A percentile compares a stretch with the other conserved stretches of the same genome.
phyloP scores from a whole-genome alignment of 371 early-diverging fungal genomes.

The Apophysomyces trapeziformis region DNA sequence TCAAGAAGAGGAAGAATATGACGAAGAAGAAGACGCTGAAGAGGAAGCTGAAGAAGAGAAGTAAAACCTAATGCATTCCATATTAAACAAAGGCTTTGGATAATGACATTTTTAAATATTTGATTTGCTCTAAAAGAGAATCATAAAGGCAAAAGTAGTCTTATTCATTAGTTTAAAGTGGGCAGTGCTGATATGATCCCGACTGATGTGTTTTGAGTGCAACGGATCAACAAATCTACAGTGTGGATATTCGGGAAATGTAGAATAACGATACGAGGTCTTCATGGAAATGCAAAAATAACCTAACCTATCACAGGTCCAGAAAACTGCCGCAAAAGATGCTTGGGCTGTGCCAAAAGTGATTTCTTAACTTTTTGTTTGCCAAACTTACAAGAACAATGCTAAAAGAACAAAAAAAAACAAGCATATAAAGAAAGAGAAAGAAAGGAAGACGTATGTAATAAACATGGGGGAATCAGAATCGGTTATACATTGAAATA shows the following conservation, averaged over 20 bases:
- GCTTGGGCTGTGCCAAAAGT: too few species aligned
- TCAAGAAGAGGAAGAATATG: constrained; percentile 56
- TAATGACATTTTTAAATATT: neutral
- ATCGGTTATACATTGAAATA: constrained; percentile 3
- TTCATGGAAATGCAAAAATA: too few species aligned
- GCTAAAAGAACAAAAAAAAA: neutral
- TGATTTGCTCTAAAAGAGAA: neutral
- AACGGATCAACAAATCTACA: too few species aligned
- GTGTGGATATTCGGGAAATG: too few species aligned
- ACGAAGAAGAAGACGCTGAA: constrained; percentile 48
- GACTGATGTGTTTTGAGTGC: too few species aligned
- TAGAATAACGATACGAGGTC: too few species aligned
- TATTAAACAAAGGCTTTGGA: neutral
- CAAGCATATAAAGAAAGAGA: too few species aligned
- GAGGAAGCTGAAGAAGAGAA: constrained; percentile 18
- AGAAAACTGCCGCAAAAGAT: too few species aligned
- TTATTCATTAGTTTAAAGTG: too few species aligned
- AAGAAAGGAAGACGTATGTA: constrained; percentile 3
- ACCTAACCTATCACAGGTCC: too few species aligned
- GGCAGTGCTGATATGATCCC: too few species aligned
- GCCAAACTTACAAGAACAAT: neutral
- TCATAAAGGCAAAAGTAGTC: too few species aligned
- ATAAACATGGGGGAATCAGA: constrained; percentile 2
- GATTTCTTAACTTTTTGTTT: neutral
- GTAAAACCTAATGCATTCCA: constrained; percentile 4